Evolutionary conservation across 2,329 filamentous ascomycete genomes (phyloP).

Genomic region (Epichloe bromicola): DNA sequence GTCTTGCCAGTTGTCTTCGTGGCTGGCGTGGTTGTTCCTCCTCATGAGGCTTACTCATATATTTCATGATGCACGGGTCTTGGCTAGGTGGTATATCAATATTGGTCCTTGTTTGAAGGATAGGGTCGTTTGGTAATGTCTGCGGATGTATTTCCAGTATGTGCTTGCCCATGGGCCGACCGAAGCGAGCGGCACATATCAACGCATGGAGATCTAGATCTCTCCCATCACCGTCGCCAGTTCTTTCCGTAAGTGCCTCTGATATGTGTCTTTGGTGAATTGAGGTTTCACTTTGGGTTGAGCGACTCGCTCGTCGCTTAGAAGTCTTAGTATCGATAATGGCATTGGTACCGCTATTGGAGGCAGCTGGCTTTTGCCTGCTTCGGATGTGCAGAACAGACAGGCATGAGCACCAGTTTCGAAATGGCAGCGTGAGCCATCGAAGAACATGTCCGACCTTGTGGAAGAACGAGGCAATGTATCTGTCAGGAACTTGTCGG

Average conservation of each 20-base stretch:
- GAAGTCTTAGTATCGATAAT: background rate
- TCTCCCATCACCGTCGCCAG: slow-evolving; percentile 6
- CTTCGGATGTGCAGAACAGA: slow-evolving; percentile 11
- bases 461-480: slow-evolving; percentile 18
- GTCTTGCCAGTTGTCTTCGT: slow-evolving; percentile 4
- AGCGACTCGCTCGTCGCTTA: slow-evolving; percentile 3
- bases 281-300: slow-evolving; percentile 3
- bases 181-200: slow-evolving; percentile 19
- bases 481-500: slow-evolving; percentile 26
- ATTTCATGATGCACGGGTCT: slow-evolving; percentile 20
- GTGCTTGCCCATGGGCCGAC: slow-evolving; percentile 13
- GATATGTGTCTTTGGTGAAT: background rate
- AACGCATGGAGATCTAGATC: slow-evolving; percentile 18
- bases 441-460: slow-evolving; percentile 9
- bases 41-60: slow-evolving; percentile 10
- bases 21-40: slow-evolving; percentile 5
- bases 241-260: background rate
- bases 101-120: slow-evolving; percentile 18
- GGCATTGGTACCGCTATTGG: slow-evolving; percentile 1
- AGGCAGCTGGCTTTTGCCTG: slow-evolving; percentile 12
- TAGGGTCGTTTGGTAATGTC: slow-evolving; percentile 26
- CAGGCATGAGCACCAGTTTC: slow-evolving; percentile 10
- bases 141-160: slow-evolving; percentile 27
- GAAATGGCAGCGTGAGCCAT: slow-evolving; percentile 11
- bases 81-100: slow-evolving; percentile 26